Base-by-base conservation (phyloP, 179 eudicot genomes). In the Patellifolia procumbens region DNA sequence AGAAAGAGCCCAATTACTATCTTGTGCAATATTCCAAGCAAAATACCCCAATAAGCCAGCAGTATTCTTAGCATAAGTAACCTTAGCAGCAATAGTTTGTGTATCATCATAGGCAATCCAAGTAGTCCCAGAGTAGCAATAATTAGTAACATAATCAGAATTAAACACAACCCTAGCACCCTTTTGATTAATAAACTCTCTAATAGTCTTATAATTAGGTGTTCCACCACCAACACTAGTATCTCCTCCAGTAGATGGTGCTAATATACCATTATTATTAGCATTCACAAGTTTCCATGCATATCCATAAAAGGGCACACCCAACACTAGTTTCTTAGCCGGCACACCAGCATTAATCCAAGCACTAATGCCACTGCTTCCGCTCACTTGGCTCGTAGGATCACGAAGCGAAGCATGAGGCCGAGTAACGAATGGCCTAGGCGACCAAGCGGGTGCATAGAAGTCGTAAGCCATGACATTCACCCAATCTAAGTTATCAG, bases 71-170 rank as follows among this genome's bases (percentile, higher is more conserved):
- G 91, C 97, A 77, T 88, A 94, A 1, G 58, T 58, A n/a, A 89
- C 76, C 87, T 92, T 94, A 1, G 70, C 78, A 2, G 81, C n/a
- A 0, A 83, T 83, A 0, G 90, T 76, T 24, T 68, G 76, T 4
- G 37, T 70, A 81, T 87, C 98, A 68, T 94, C 98, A 35, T 86
- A 94, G 0, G 87, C 90, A 61, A 94, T 87, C 98, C 98, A 94
- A 1, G 91, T 70, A 24, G 80, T 81, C 1, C 92, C 97, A 0
- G 88, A 76, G 4, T 84, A 85, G 1, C 96, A 91, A 58, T 92
- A 91, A 0, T 80, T 70, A 17, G 91, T 85, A 6, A 83, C 91
- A 1, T 86, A 84, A 1, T 34, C 75, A 29, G 79, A 59, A n/a
- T 91, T 80, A 72, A 77, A 91, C 51, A 82, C 89, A 52, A 87